These are phyloP conservation scores for Gossypium gossypioides DNA, from an alignment of 441 rosid genomes.

Conservation along the genomic window DNA sequence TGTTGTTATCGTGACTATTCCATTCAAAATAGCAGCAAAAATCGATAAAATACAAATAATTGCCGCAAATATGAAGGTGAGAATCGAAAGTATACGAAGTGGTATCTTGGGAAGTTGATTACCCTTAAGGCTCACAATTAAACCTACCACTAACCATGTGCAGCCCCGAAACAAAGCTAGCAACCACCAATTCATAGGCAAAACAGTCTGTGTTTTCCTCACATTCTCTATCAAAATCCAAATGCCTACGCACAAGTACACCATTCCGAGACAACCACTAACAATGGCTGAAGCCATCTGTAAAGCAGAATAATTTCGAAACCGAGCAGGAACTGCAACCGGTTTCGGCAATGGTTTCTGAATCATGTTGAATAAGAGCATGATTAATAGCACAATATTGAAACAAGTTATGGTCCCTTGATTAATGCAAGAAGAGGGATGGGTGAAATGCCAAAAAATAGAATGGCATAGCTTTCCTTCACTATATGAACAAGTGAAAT, in stretches of 20 bases:
- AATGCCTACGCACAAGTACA: conserved; percentile 43
- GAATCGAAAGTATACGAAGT: conserved; percentile 40
- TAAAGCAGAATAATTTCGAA: conserved; percentile 25
- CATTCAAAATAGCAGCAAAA: conserved; percentile 26
- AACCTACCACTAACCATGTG: conserved; percentile 49
- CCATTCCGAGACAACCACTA: conserved; percentile 60
- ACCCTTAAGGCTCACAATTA: conserved; percentile 40
- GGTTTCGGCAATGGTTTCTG: conserved; percentile 33
- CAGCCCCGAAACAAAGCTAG: conserved; percentile 45
- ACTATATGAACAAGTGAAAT: conserved; percentile 24
- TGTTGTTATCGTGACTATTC: conserved; percentile 17
- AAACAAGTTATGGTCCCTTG: conserved; percentile 43
- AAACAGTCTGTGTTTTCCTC: conserved; percentile 29
- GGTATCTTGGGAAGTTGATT: conserved; percentile 28
- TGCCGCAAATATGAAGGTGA: conserved; percentile 42
- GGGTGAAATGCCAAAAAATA: conserved; percentile 16
- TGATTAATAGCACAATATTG: conserved; percentile 37
- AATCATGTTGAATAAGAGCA: conserved; percentile 37
- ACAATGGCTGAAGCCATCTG: conserved; percentile 42
- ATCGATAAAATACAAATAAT: conserved; percentile 40
- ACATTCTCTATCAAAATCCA: conserved; percentile 54
- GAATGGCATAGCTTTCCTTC: conserved; percentile 22
- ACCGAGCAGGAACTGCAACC: conserved; percentile 19
- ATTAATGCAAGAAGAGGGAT: conserved; percentile 43
- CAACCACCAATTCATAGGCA: conserved; percentile 50